Evolutionary conservation across 2,329 filamentous ascomycete genomes (phyloP).

Genomic region (Penicillium sp.): DNA sequence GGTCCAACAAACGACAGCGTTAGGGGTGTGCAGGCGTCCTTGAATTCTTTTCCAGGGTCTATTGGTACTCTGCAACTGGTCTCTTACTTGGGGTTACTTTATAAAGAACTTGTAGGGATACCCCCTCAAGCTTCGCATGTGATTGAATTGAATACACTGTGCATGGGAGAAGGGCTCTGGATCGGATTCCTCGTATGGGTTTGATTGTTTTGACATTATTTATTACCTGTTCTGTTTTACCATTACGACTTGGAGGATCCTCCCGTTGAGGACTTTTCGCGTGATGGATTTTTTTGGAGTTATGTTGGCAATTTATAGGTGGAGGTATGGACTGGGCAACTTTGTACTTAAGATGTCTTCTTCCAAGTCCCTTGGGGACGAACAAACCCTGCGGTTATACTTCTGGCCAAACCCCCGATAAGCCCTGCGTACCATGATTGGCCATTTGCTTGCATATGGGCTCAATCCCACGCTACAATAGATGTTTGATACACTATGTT

Average conservation of each 20-base stretch:
- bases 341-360: constrained; percentile 14
- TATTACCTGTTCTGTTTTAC: neutral
- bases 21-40: constrained; percentile 9
- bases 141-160: neutral
- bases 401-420: neutral
- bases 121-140: neutral
- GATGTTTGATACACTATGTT: neutral
- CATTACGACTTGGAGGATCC: neutral
- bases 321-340: constrained; percentile 10
- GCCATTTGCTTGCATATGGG: constrained; percentile 1
- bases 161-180: neutral
- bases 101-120: neutral
- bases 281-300: constrained; percentile 9
- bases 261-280: neutral
- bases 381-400: constrained; percentile 5
- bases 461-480: constrained; percentile 1
- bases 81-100: neutral
- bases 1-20: constrained; percentile 3
- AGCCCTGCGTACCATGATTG: constrained; percentile 1
- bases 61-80: neutral
- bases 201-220: neutral
- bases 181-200: neutral
- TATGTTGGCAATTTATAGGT: constrained; percentile 7
- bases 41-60: constrained; percentile 5
- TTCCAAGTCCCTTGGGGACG: neutral